Percentiles rank a stretch among this genome's conserved stretches.
Conservation (phyloP, 2,329 filamentous ascomycete genomes). For the Acephala macrosclerotiorum region DNA sequence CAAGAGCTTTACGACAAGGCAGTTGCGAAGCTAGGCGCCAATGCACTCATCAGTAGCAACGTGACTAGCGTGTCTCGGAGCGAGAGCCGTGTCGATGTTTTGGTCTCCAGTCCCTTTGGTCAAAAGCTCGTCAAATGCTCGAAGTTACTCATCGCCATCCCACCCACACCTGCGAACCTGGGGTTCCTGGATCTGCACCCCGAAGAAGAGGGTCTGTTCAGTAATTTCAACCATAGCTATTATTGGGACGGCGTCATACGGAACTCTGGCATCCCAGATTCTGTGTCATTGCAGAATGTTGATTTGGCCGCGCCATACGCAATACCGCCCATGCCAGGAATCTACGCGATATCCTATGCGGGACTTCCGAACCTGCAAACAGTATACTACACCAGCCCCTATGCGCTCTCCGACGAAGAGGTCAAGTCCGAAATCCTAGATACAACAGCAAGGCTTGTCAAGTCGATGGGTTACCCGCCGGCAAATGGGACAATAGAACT, state of each 20-base stretch:
- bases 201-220: slow-evolving; percentile 46
- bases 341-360: slow-evolving; percentile 37
- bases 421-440: slow-evolving; percentile 13
- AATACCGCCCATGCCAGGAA: slow-evolving; percentile 41
- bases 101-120: slow-evolving; percentile 43
- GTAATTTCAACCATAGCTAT: slow-evolving; percentile 44
- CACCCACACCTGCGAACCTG: slow-evolving; percentile 46
- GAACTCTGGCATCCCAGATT: slow-evolving; percentile 44
- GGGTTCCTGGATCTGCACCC: slow-evolving; percentile 44
- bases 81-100: slow-evolving; percentile 37
- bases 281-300: slow-evolving; percentile 36
- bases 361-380: slow-evolving; percentile 21
- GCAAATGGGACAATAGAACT: not conserved
- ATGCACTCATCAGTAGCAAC: slow-evolving; percentile 12
- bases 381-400: slow-evolving; percentile 13
- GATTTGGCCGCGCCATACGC: slow-evolving; percentile 37
- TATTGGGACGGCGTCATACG: slow-evolving; percentile 49
- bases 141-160: slow-evolving; percentile 50
- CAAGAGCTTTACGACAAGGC: slow-evolving; percentile 16
- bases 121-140: slow-evolving; percentile 47
- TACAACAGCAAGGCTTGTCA: slow-evolving; percentile 13
- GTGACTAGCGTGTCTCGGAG: slow-evolving; percentile 5
- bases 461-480: not conserved
- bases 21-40: not conserved
- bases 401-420: not conserved